Percentiles rank a stretch among this genome's conserved stretches.
phyloP scores from a whole-genome alignment of 1,284 basidiomycete species.

The Trichosporon coremiiforme region DNA sequence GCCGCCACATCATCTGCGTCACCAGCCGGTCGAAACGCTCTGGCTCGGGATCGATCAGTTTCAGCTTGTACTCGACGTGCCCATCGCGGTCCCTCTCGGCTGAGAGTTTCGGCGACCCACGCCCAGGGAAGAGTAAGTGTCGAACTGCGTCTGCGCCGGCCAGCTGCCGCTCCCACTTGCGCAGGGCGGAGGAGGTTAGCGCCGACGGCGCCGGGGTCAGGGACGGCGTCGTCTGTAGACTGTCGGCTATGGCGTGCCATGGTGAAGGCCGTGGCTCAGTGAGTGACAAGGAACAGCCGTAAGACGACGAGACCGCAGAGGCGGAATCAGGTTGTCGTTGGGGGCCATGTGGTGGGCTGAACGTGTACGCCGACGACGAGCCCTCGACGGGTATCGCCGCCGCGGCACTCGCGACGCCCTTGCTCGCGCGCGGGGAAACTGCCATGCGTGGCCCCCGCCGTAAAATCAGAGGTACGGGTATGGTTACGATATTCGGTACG shows the following conservation, averaged over 20 bases:
- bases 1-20: conserved; percentile 91
- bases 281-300: neutral
- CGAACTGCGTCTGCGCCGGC: conserved; percentile 37
- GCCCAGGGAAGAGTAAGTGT: conserved; percentile 39
- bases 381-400: neutral
- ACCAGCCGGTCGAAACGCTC: conserved; percentile 65
- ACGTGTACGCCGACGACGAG: neutral
- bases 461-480: neutral
- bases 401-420: neutral
- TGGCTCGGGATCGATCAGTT: conserved; percentile 52
- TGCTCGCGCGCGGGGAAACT: neutral
- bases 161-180: conserved; percentile 48
- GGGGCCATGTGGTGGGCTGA: neutral
- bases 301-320: neutral
- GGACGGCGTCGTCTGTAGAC: conserved; percentile 41
- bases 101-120: conserved; percentile 43
- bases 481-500: conserved; percentile 10
- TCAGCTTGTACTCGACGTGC: conserved; percentile 58
- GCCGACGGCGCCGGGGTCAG: conserved; percentile 28
- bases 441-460: conserved; percentile 11
- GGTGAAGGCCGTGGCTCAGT: conserved; percentile 47
- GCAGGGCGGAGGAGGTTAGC: conserved; percentile 34
- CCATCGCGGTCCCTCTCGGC: conserved; percentile 56
- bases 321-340: neutral
- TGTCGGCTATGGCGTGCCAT: conserved; percentile 52